Base-by-base conservation (phyloP, 1,284 basidiomycete species). In the Trichosporon ovoides region DNA sequence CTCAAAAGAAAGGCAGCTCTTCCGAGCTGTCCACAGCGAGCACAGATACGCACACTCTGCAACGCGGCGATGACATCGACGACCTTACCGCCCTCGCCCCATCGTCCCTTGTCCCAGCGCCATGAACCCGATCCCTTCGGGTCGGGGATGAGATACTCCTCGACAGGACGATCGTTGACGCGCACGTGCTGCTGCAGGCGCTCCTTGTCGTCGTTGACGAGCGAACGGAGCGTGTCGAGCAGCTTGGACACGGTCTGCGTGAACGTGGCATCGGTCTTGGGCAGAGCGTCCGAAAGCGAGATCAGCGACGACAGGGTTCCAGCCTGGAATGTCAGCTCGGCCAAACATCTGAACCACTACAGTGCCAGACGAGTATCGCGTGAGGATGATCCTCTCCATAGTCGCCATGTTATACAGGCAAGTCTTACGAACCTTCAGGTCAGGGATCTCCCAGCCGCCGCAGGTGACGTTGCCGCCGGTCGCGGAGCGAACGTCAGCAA, bases 301-400 rank as follows among this genome's bases (percentile, higher is more conserved):
- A 99, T 86, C 59, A 99, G 85, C 28, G 85, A 83, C 63, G 95
- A 94, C 24, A 99, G 84, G 0, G 95, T 98, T 56, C 95, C 95
- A 60, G 93, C 91, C 92, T 98, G 61, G 7, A 40, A 13, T 13
- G 28, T 38, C 13, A 37, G 68, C 34, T 31, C n/a, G 28, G 9
- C 5, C 4, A 31, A 31, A 31, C 28, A 9, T 31, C 28, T 31
- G 7, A 9, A 12, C 18, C 7, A 1, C 9, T 13, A 14, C 12
- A 13, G 40, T 10, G 22, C n/a, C 22, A 9, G 3, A 43, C 2
- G 31, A 51, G 31, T 9, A 36, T 7, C 49, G n/a, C 16, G 14
- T 20, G 19, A 22, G 19, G 18, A 18, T 43, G 37, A 4, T 31
- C 28, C 28, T 31, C 9, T 9, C 9, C 28, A 9, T 9, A 5